Evolutionary conservation across 345 rosid genomes (phyloP).

Genomic region (thale cress (Arabidopsis thaliana)): DNA sequence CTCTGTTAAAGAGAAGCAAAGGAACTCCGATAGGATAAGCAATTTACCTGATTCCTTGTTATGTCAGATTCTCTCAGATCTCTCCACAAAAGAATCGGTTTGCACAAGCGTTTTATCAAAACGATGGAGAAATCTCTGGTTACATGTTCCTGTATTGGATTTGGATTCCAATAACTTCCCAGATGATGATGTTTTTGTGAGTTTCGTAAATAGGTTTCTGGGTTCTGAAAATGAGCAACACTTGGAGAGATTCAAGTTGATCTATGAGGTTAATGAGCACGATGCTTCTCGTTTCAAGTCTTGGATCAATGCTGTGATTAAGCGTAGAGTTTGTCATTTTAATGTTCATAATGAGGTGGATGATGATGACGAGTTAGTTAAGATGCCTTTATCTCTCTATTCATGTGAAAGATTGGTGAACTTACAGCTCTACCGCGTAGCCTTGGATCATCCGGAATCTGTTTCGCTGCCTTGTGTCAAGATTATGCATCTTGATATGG

Average conservation of each 20-base stretch:
- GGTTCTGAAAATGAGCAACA: conserved; percentile 15
- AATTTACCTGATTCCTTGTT: conserved; percentile 33
- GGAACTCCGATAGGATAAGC: conserved; percentile 19
- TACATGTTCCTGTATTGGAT: conserved; percentile 31
- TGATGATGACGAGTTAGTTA: neutral
- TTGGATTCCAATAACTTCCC: conserved; percentile 22
- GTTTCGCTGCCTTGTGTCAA: conserved; percentile 40
- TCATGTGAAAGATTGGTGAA: conserved; percentile 15
- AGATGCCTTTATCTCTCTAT: conserved; percentile 39
- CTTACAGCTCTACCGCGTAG: conserved; percentile 19
- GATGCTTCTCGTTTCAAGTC: conserved; percentile 37
- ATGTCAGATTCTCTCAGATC: conserved; percentile 30
- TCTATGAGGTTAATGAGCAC: conserved; percentile 17
- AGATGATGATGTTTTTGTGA: neutral
- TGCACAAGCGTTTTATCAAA: conserved; percentile 35
- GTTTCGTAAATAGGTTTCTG: conserved; percentile 34
- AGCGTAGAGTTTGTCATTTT: conserved; percentile 24
- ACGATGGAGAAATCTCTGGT: conserved; percentile 34
- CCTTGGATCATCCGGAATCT: conserved; percentile 18
- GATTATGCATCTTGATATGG: conserved; percentile 24
- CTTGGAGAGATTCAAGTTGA: conserved; percentile 29
- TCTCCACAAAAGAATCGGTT: conserved; percentile 36
- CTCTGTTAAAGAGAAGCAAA: conserved; percentile 27
- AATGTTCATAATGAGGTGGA: conserved; percentile 2
- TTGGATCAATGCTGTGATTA: conserved; percentile 28